Conservation (phyloP, 805 yeast species). For the Starmera amethionina region DNA sequence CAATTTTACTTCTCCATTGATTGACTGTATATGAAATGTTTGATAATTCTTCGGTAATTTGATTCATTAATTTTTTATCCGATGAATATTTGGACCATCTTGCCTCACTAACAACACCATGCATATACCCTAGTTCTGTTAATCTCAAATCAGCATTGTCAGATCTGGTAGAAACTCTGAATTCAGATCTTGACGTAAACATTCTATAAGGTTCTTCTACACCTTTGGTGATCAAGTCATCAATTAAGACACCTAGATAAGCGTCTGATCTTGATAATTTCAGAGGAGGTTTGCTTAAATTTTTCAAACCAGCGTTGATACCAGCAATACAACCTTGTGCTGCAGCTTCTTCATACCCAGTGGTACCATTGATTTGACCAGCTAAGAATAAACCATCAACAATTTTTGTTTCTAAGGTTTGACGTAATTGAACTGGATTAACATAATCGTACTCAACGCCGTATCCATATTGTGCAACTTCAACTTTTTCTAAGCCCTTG, state of each 20-base stretch:
- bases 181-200: constrained; percentile 96
- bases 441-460: constrained; percentile 98
- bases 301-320: constrained; percentile 75
- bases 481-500: constrained; percentile 81
- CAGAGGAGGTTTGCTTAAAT: constrained; percentile 31
- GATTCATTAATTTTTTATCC: constrained; percentile 36
- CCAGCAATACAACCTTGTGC: constrained; percentile 96
- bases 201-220: constrained; percentile 95
- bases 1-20: constrained; percentile 51
- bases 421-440: constrained; percentile 79
- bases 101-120: constrained; percentile 56
- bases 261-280: constrained; percentile 70
- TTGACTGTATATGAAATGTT: constrained; percentile 38
- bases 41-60: constrained; percentile 35
- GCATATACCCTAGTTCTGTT: constrained; percentile 53
- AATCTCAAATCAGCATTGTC: constrained; percentile 90
- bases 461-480: constrained; percentile 91
- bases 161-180: constrained; percentile 78
- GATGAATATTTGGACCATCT: constrained; percentile 40
- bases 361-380: constrained; percentile 97
- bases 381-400: constrained; percentile 78
- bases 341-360: constrained; percentile 98
- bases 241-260: constrained; percentile 84
- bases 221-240: constrained; percentile 90
- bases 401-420: constrained; percentile 72